phyloP scores from a whole-genome alignment of 2,329 filamentous ascomycete species.

The Sporothrix schenckii region DNA sequence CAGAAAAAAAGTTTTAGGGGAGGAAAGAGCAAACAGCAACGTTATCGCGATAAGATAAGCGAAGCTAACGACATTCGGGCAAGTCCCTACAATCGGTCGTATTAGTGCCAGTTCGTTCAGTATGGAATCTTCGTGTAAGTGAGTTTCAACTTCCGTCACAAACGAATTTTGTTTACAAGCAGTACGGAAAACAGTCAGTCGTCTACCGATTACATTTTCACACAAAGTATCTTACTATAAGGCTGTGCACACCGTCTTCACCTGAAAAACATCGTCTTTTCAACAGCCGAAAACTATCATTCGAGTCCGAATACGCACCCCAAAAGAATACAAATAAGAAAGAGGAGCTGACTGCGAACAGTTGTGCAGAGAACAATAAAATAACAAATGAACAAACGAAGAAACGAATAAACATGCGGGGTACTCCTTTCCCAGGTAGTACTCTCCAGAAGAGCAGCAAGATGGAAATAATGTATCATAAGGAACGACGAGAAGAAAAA shows the following conservation, averaged over 20 bases:
- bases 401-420: neutral
- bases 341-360: neutral
- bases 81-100: too few relatives aligned
- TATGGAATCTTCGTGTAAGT: too few relatives aligned
- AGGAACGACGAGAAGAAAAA: slow-evolving; percentile 18
- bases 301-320: neutral
- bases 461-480: slow-evolving; percentile 6
- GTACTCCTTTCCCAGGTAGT: slow-evolving; percentile 16
- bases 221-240: neutral
- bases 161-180: neutral
- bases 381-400: neutral
- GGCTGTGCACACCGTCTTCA: neutral
- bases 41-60: slow-evolving; percentile 20
- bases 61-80: too few relatives aligned
- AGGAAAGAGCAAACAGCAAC: slow-evolving; percentile 1
- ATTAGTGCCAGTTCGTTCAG: neutral
- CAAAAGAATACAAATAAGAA: neutral
- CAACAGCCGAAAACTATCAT: neutral
- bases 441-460: neutral
- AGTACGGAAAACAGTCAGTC: neutral
- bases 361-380: slow-evolving; percentile 8
- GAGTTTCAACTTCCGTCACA: neutral
- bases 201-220: neutral
- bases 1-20: slow-evolving; percentile 17
- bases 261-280: slow-evolving; percentile 17